Evolutionary conservation across 441 rosid species (phyloP).

Genomic region (Mallotus japonicus): DNA sequence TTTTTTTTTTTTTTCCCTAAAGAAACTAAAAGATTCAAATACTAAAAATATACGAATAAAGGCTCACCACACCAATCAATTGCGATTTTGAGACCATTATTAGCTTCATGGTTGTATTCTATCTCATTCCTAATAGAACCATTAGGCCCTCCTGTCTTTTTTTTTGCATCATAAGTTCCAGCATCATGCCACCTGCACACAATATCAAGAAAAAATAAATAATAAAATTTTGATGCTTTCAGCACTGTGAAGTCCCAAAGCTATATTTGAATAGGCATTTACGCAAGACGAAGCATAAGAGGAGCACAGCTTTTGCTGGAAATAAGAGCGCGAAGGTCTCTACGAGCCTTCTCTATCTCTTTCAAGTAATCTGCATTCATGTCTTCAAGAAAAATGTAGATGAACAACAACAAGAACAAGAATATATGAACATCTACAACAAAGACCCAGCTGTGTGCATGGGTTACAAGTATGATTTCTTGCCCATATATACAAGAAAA

Average conservation of each 20-base stretch:
- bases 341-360: conserved; percentile 67
- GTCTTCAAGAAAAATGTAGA: conserved; percentile 12
- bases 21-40: no score
- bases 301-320: conserved; percentile 65
- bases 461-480: background rate
- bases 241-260: no score
- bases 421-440: background rate
- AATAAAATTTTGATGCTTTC: no score
- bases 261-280: conserved; percentile 6
- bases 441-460: background rate
- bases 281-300: conserved; percentile 91
- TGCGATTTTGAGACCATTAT: conserved; percentile 62
- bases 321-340: conserved; percentile 78
- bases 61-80: conserved; percentile 70
- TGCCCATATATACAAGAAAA: background rate
- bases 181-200: conserved; percentile 87
- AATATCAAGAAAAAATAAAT: no score
- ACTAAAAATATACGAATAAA: conserved; percentile 1
- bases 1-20: background rate
- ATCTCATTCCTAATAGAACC: conserved; percentile 65
- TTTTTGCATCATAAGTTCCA: conserved; percentile 77
- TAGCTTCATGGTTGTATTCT: conserved; percentile 51
- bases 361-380: conserved; percentile 54
- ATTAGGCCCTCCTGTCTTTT: conserved; percentile 79
- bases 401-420: background rate